Conservation (phyloP, 2,329 filamentous ascomycete species). For the Neofusicoccum kwambonambiense region DNA sequence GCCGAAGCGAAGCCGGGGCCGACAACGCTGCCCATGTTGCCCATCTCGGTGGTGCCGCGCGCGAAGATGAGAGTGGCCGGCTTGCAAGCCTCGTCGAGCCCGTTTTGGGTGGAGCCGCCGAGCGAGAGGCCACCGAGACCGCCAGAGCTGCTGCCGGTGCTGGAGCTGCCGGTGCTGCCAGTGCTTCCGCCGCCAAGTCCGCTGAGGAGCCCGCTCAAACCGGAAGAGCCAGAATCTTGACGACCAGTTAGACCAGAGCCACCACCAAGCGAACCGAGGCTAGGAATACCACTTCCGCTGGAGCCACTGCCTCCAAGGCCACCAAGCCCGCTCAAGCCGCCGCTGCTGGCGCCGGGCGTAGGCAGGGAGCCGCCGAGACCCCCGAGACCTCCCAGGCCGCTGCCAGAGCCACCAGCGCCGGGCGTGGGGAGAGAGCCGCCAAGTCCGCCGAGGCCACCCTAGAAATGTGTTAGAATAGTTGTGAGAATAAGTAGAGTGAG, state of each 20-base stretch:
- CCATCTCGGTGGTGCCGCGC: slow-evolving; percentile 53
- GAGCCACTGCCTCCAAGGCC: neutral
- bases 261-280: neutral
- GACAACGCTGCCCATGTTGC: slow-evolving; percentile 51
- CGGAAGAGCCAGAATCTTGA: neutral
- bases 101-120: slow-evolving; percentile 37
- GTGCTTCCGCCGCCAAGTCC: neutral
- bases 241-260: neutral
- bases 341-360: neutral
- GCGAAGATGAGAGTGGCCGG: slow-evolving; percentile 56
- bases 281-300: neutral
- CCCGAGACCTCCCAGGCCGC: too few relatives aligned
- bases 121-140: neutral
- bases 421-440: neutral
- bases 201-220: neutral
- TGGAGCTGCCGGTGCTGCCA: too few relatives aligned
- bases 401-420: neutral
- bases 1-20: slow-evolving; percentile 54
- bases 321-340: neutral
- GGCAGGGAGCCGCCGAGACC: neutral
- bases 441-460: neutral
- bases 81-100: slow-evolving; percentile 44
- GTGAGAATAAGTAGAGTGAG: neutral
- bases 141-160: neutral
- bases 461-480: neutral